Evolutionary conservation across 345 rosid genomes (phyloP).

Genomic region (Gossypium raimondii): DNA sequence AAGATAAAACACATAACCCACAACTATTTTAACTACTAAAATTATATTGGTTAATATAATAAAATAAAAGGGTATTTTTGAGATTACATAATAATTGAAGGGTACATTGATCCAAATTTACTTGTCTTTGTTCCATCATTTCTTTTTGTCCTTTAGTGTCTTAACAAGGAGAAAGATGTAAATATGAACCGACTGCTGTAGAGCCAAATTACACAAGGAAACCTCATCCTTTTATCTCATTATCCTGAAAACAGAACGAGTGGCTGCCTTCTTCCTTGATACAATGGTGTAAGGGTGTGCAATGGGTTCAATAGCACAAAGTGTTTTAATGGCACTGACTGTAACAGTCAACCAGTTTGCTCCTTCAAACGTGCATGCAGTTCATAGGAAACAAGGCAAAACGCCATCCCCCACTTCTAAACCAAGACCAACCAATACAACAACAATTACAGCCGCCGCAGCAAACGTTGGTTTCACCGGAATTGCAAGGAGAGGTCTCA

Average conservation of each 20-base stretch:
- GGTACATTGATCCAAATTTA: not conserved
- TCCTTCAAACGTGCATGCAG: constrained; percentile 71
- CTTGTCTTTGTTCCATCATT: not conserved
- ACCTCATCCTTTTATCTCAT: constrained; percentile 13
- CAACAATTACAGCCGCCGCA: constrained; percentile 1
- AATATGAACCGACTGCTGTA: not conserved
- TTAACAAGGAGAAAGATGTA: constrained; percentile 9
- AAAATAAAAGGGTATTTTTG: no score
- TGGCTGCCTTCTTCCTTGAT: constrained; percentile 9
- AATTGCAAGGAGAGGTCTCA: constrained; percentile 51
- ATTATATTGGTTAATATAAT: no score
- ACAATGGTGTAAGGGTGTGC: constrained; percentile 21
- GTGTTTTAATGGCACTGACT: constrained; percentile 86
- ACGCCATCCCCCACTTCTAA: constrained; percentile 6
- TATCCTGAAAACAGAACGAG: constrained; percentile 3
- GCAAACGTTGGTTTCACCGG: constrained; percentile 11
- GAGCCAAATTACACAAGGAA: not conserved
- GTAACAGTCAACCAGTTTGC: constrained; percentile 81
- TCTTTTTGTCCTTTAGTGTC: not conserved
- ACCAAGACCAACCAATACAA: constrained; percentile 12
- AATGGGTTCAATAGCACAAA: constrained; percentile 62
- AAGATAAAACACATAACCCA: no score
- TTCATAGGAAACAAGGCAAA: constrained; percentile 47
- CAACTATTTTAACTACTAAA: no score
- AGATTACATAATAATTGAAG: not conserved